Evolutionary conservation across 257 asterid genomes (phyloP), one percentile per base, ranked within the genome.

Genomic region (Jaltomata sinuosa): DNA sequence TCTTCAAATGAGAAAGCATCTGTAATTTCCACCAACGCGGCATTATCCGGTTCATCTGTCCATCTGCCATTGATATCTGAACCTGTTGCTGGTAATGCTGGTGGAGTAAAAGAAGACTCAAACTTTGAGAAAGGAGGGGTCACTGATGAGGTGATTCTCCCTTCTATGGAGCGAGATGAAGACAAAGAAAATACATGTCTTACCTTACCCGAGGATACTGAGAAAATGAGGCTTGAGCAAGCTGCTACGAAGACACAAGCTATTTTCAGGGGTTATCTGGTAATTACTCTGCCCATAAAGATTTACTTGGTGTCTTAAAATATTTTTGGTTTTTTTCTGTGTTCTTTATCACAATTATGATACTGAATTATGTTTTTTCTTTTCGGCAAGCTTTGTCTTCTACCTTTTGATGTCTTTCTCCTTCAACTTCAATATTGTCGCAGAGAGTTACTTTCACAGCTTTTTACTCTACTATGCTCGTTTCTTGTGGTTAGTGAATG

Each of bases 181-280:
- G 87, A 65, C 38, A 65, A 74, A 57, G 79, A 84, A 78, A 80
- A 84, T 29, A 27, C 67, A 21, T 47, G 86, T 32, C 78, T 85
- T 84, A 84, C 79, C 83, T 68, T 38, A 72, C 61, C 84, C 8
- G 85, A 84, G 84, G 89, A 82, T 49, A 49, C 89, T 50, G 89
- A 88, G 84, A 85, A 54, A 69, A 49, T 42, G 88, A 82, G 45
- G 87, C 93, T 85, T 80, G 92, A 89, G 53, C 86, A 84, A 91
- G 96, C 96, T 86, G 94, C 94, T 83, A 84, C 77, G 27, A 87
- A 88, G 68, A 86, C 84, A 21, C 94, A 91, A 86, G 90, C 94
- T 72, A 88, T 86, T 78, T 83, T 90, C 71, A 87, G 93, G 84
- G 89, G 94, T 85, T 83, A 85, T 84, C 85, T 86, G 92, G 96